A percentile compares a stretch with the other conserved stretches of the same genome.
These are phyloP conservation scores for Cyberlindnera xylosilytica DNA, from an alignment of 805 yeast genomes.

Conservation along the genomic window DNA sequence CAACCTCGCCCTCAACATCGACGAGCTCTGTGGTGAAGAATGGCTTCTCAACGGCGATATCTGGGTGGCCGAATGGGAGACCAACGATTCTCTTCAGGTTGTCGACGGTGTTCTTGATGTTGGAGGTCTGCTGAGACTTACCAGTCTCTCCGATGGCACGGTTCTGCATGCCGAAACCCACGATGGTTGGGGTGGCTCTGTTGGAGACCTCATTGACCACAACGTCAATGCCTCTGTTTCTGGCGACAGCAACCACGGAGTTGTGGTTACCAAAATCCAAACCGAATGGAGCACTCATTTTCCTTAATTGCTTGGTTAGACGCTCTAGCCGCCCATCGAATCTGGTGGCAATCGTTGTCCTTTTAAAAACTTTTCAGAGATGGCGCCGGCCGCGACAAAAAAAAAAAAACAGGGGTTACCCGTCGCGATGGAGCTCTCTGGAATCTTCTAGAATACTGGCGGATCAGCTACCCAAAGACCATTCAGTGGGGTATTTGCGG, in stretches of 20 bases:
- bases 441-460: no score
- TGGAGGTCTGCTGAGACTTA: slow-evolving; percentile 94
- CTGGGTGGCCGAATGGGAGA: slow-evolving; percentile 69
- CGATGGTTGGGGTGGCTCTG: slow-evolving; percentile 90
- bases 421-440: no score
- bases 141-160: slow-evolving; percentile 95
- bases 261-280: slow-evolving; percentile 95
- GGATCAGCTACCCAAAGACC: no score
- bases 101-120: slow-evolving; percentile 93
- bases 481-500: no score
- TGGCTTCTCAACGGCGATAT: slow-evolving; percentile 68
- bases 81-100: slow-evolving; percentile 93
- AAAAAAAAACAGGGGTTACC: no score
- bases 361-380: no score
- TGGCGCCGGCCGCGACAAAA: no score
- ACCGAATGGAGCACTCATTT: slow-evolving; percentile 93
- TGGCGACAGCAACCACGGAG: slow-evolving; percentile 94
- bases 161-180: slow-evolving; percentile 87
- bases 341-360: no score
- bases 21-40: slow-evolving; percentile 72
- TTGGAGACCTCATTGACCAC: slow-evolving; percentile 98
- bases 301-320: background rate
- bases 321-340: no score
- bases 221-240: slow-evolving; percentile 97
- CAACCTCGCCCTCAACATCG: slow-evolving; percentile 72